Evolutionary conservation across 2,329 filamentous ascomycete species (phyloP).

Genomic region (Monosporascus sp.): DNA sequence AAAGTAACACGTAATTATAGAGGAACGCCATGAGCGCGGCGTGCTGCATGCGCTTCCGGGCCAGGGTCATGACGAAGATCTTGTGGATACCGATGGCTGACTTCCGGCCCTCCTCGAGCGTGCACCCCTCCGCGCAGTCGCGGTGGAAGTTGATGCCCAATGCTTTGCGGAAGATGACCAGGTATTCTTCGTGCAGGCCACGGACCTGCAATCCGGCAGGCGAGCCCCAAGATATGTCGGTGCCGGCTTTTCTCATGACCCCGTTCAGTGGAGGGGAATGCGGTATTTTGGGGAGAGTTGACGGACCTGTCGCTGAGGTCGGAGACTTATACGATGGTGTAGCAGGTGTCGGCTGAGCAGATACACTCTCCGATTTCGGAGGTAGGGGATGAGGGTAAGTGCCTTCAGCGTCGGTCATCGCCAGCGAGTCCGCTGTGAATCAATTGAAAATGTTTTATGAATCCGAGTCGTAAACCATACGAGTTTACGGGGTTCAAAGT

Average conservation of each 20-base stretch:
- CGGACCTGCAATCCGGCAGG: conserved; percentile 32
- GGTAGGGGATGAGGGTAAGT: too few species aligned
- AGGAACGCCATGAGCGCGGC: conserved; percentile 30
- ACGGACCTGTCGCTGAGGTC: background rate
- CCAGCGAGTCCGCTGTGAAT: too few species aligned
- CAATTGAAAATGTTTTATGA: too few species aligned
- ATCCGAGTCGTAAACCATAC: too few species aligned
- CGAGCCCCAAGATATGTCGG: conserved; percentile 28
- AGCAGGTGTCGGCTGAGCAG: too few species aligned
- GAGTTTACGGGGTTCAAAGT: too few species aligned
- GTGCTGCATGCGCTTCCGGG: conserved; percentile 27
- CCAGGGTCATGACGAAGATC: conserved; percentile 28
- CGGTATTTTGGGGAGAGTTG: background rate
- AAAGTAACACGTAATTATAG: conserved; percentile 37
- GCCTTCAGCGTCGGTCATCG: too few species aligned
- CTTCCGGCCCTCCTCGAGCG: conserved; percentile 29
- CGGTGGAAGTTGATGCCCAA: conserved; percentile 35
- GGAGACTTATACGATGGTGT: too few species aligned
- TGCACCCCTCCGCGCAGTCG: conserved; percentile 13
- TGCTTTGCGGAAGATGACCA: conserved; percentile 37
- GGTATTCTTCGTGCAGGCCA: conserved; percentile 30
- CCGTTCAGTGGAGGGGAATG: background rate
- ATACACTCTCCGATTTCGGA: too few species aligned
- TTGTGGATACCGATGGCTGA: conserved; percentile 36
- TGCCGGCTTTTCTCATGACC: conserved; percentile 18